phyloP scores from a whole-genome alignment of 352 stramenopile genomes.

The Phytophthora pseudosyringae region DNA sequence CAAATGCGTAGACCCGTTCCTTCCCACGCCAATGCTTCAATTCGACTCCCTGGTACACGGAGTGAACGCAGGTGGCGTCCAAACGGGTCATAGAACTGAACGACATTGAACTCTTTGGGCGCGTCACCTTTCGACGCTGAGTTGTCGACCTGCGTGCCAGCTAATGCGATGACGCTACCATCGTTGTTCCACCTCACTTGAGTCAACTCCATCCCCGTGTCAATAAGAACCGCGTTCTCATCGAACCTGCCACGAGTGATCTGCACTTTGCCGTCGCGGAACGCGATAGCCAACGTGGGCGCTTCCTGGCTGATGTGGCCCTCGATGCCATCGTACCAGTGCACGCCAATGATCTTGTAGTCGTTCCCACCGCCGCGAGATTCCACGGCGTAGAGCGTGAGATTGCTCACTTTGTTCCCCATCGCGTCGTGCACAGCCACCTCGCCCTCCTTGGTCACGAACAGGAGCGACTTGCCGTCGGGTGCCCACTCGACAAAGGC shows the following conservation, averaged over 20 bases:
- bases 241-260: constrained; percentile 90
- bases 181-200: constrained; percentile 93
- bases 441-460: constrained; percentile 87
- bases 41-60: constrained; percentile 86
- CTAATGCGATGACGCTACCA: constrained; percentile 90
- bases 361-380: constrained; percentile 42
- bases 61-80: constrained; percentile 87
- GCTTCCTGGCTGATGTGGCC: constrained; percentile 89
- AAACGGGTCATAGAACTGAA: constrained; percentile 94
- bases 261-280: constrained; percentile 92
- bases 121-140: constrained; percentile 39
- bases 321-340: constrained; percentile 90
- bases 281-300: constrained; percentile 92
- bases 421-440: constrained; percentile 88
- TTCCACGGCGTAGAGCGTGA: constrained; percentile 83
- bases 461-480: constrained; percentile 89
- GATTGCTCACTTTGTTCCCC: constrained; percentile 85
- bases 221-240: constrained; percentile 88
- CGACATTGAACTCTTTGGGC: constrained; percentile 76
- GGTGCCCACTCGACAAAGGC: constrained; percentile 94
- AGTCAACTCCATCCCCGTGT: constrained; percentile 88
- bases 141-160: constrained; percentile 61
- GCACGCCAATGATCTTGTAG: constrained; percentile 83
- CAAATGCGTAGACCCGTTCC: constrained; percentile 91
- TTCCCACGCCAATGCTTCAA: constrained; percentile 93